Percentiles rank a stretch among this genome's conserved stretches.
Evolutionary conservation across 2,329 filamentous ascomycete species (phyloP).

Genomic region (Xylaria hypoxylon): DNA sequence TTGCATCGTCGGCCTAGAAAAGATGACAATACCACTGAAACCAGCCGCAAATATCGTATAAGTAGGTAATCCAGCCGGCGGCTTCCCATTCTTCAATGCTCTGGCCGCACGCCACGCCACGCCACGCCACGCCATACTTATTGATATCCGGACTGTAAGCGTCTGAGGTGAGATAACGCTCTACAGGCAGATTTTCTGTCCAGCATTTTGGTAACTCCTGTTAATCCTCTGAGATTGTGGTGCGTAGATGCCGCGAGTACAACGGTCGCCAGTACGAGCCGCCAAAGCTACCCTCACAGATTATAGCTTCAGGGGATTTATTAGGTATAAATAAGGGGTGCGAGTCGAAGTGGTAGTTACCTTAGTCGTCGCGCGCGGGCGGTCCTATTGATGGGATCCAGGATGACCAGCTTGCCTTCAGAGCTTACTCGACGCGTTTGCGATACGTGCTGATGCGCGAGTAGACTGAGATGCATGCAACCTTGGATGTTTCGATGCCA

Average conservation of each 20-base stretch:
- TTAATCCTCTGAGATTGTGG: slow-evolving; percentile 60
- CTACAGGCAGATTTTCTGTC: slow-evolving; percentile 55
- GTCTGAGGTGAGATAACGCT: slow-evolving; percentile 54
- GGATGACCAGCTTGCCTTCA: slow-evolving; percentile 55
- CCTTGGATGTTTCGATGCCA: slow-evolving; percentile 56
- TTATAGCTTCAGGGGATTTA: slow-evolving; percentile 63
- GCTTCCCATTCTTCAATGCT: slow-evolving; percentile 67
- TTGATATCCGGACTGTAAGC: slow-evolving; percentile 62
- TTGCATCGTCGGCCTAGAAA: slow-evolving; percentile 62
- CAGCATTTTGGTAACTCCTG: slow-evolving; percentile 58
- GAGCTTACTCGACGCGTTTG: slow-evolving; percentile 51
- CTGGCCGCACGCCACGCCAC: slow-evolving; percentile 64
- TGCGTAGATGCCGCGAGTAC: slow-evolving; percentile 56
- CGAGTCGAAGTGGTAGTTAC: slow-evolving; percentile 59
- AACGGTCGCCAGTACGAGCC: slow-evolving; percentile 64
- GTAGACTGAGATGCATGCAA: slow-evolving; percentile 52
- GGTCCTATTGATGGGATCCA: slow-evolving; percentile 56
- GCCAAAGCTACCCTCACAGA: slow-evolving; percentile 65
- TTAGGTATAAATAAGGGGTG: slow-evolving; percentile 62
- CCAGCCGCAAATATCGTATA: slow-evolving; percentile 65
- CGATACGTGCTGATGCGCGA: slow-evolving; percentile 61
- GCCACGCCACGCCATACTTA: slow-evolving; percentile 64
- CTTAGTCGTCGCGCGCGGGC: slow-evolving; percentile 57
- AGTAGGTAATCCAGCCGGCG: slow-evolving; percentile 65
- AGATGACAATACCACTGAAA: slow-evolving; percentile 69